Evolutionary conservation across 2,329 filamentous ascomycete species (phyloP).

Genomic region (Chaetomiaceae sp.): DNA sequence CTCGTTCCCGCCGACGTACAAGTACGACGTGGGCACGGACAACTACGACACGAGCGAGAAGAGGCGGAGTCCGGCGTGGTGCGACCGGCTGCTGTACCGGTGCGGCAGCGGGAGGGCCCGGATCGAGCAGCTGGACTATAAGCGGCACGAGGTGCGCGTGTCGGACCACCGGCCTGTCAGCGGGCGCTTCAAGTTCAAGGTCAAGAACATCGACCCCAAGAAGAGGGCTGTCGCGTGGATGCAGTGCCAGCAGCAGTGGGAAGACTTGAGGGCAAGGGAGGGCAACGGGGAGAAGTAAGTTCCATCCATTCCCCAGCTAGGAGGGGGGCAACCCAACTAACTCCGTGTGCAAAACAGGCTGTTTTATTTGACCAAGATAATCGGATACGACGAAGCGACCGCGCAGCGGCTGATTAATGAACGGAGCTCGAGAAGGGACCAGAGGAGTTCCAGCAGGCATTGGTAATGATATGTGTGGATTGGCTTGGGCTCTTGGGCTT

Average conservation of each 20-base stretch:
- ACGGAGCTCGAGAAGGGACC: constrained; percentile 28
- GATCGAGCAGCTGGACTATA: constrained; percentile 83
- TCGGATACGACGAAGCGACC: constrained; percentile 51
- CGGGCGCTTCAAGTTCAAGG: constrained; percentile 72
- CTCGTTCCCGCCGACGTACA: constrained; percentile 92
- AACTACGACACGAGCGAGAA: constrained; percentile 94
- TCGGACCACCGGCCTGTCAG: constrained; percentile 94
- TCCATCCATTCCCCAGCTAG: neutral
- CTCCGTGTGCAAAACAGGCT: constrained; percentile 34
- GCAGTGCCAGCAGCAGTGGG: constrained; percentile 69
- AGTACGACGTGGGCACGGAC: constrained; percentile 95
- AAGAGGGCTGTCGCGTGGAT: constrained; percentile 64
- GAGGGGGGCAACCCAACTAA: constrained; percentile 21
- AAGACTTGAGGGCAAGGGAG: constrained; percentile 63
- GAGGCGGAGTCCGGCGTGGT: constrained; percentile 91
- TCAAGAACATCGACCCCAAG: constrained; percentile 74
- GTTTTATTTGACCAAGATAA: constrained; percentile 45
- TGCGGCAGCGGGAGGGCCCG: constrained; percentile 57
- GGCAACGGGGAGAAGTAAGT: constrained; percentile 73
- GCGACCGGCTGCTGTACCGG: constrained; percentile 85
- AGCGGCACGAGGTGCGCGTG: constrained; percentile 80
- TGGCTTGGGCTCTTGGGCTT: neutral
- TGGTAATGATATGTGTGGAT: constrained; percentile 16
- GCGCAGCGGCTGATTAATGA: constrained; percentile 45
- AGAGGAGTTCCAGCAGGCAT: constrained; percentile 27